These are phyloP conservation scores for Colletotrichum echinochloae DNA, from an alignment of 2,329 filamentous ascomycete species.

Conservation along the genomic window DNA sequence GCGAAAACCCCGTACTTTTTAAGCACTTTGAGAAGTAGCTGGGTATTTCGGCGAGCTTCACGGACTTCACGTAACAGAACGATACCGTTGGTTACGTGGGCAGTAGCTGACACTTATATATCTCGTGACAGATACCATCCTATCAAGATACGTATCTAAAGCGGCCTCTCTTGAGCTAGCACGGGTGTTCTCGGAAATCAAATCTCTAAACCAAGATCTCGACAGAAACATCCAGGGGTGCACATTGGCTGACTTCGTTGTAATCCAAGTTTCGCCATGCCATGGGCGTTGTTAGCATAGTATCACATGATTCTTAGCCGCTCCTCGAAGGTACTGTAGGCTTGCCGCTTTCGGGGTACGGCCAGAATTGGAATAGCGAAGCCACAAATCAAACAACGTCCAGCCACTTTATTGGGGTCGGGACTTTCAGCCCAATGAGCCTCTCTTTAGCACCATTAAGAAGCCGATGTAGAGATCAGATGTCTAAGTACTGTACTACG, in stretches of 20 bases:
- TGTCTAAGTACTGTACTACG: background rate
- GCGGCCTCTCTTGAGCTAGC: no score
- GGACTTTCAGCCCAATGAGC: background rate
- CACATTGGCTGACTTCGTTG: no score
- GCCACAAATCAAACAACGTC: background rate
- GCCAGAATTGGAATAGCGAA: background rate
- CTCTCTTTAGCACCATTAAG: background rate
- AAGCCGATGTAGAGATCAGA: background rate
- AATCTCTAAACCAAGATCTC: background rate
- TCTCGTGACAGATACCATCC: no score
- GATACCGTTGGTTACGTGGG: no score
- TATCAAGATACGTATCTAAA: no score
- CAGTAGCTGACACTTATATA: no score
- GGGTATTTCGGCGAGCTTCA: background rate
- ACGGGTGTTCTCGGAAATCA: background rate
- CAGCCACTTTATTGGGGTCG: constrained; percentile 1
- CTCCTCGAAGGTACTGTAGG: background rate
- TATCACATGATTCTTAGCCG: background rate
- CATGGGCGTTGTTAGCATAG: background rate
- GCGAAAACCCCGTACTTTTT: background rate
- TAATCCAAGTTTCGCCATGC: background rate
- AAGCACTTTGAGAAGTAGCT: background rate
- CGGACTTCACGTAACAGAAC: no score
- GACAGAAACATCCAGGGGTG: background rate
- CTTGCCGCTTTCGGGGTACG: constrained; percentile 14